Evolutionary conservation across 2,329 filamentous ascomycete genomes (phyloP).

Genomic region (Trichoderma guizhouense): DNA sequence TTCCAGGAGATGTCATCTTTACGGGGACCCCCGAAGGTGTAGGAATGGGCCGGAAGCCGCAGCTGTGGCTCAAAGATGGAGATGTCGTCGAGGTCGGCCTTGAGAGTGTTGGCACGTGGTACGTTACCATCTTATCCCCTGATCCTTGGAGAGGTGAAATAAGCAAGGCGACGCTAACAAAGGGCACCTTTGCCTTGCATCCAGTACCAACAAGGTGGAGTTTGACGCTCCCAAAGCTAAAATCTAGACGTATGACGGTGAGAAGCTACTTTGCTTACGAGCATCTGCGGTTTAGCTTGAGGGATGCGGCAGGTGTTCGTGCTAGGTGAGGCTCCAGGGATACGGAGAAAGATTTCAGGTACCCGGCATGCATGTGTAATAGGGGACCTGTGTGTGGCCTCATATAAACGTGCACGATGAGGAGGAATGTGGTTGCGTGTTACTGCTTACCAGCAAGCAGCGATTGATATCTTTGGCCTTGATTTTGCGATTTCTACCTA

Average conservation of each 20-base stretch:
- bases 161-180: not conserved
- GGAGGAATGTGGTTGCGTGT: not conserved
- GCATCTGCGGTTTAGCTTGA: not conserved
- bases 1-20: conserved; percentile 64
- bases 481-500: not conserved
- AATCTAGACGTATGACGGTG: conserved; percentile 23
- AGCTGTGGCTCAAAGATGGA: conserved; percentile 66
- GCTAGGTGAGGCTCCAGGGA: not conserved
- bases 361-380: not conserved
- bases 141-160: not conserved
- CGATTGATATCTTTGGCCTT: not conserved
- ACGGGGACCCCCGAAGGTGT: conserved; percentile 69
- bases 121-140: conserved; percentile 11
- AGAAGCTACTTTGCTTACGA: not conserved
- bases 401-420: not conserved
- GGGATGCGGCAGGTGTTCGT: not conserved
- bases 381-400: not conserved
- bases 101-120: conserved; percentile 61
- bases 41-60: conserved; percentile 65
- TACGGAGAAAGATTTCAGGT: not conserved
- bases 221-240: conserved; percentile 30
- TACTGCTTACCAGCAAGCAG: not conserved
- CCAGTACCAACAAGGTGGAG: conserved; percentile 32
- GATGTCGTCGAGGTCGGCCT: conserved; percentile 67
- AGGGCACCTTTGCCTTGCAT: not conserved